A percentile compares a stretch with the other conserved stretches of the same genome.
Evolutionary conservation across 1,139 yeast species (phyloP).

Genomic region (Pichia sp.): DNA sequence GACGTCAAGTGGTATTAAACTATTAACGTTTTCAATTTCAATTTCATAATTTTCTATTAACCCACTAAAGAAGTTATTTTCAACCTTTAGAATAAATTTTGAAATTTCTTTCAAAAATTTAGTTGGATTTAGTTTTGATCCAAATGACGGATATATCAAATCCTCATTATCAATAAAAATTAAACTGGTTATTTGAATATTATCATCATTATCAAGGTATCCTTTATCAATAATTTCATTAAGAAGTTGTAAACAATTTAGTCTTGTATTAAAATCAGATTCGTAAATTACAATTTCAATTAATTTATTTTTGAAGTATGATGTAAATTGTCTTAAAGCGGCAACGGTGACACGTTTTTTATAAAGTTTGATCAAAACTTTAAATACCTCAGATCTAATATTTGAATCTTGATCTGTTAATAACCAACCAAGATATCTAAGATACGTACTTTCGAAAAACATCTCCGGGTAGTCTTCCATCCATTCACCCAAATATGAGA

Average conservation of each 20-base stretch:
- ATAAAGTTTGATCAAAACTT: conserved; percentile 47
- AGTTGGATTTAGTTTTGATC: conserved; percentile 17
- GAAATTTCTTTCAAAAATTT: conserved; percentile 34
- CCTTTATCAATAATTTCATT: conserved; percentile 54
- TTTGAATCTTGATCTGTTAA: conserved; percentile 59
- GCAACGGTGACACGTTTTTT: conserved; percentile 21
- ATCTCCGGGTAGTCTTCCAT: conserved; percentile 63
- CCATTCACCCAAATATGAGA: conserved; percentile 58
- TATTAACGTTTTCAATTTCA: conserved; percentile 28
- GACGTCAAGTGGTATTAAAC: conserved; percentile 29
- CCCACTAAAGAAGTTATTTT: conserved; percentile 32
- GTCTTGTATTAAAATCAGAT: conserved; percentile 47
- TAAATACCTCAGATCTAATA: conserved; percentile 63
- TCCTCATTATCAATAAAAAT: conserved; percentile 39
- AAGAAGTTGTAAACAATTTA: conserved; percentile 46
- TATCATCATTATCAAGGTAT: conserved; percentile 54
- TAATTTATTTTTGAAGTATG: conserved; percentile 44
- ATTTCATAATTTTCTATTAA: conserved; percentile 33
- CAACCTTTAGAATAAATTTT: conserved; percentile 37
- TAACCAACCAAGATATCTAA: conserved; percentile 80
- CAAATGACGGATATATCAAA: conserved; percentile 19
- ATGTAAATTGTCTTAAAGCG: conserved; percentile 35
- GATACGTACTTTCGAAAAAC: conserved; percentile 60
- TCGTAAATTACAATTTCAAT: conserved; percentile 56
- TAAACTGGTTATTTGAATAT: conserved; percentile 35